Conservation (phyloP, 2,329 filamentous ascomycete species). For the Penicillium paneum region DNA sequence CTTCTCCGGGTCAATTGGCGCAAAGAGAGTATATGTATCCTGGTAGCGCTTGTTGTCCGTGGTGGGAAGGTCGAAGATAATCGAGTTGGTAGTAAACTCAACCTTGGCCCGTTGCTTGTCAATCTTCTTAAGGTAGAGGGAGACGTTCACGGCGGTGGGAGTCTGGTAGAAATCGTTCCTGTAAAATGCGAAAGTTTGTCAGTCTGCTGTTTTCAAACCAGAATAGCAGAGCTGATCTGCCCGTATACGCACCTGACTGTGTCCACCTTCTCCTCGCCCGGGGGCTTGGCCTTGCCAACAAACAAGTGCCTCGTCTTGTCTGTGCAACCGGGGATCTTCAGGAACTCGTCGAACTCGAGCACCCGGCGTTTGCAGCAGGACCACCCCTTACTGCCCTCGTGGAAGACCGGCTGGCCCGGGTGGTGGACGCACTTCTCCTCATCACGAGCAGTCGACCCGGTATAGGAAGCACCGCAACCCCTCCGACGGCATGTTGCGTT, state of each 20-base stretch:
- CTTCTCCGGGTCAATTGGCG: slow-evolving; percentile 68
- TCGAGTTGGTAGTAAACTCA: slow-evolving; percentile 59
- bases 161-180: slow-evolving; percentile 96
- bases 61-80: slow-evolving; percentile 81
- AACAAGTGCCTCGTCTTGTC: slow-evolving; percentile 82
- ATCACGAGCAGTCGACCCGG: slow-evolving; percentile 57
- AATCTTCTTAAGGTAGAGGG: slow-evolving; percentile 96
- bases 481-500: slow-evolving; percentile 74
- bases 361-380: slow-evolving; percentile 94
- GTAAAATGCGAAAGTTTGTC: slow-evolving; percentile 3
- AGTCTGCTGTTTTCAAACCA: background rate
- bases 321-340: slow-evolving; percentile 89
- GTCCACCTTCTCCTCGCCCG: slow-evolving; percentile 71
- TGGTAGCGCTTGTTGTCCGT: slow-evolving; percentile 80
- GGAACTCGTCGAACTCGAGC: slow-evolving; percentile 95
- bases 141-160: slow-evolving; percentile 75
- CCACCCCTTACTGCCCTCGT: slow-evolving; percentile 97
- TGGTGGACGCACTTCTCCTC: slow-evolving; percentile 82
- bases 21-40: slow-evolving; percentile 71
- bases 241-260: slow-evolving; percentile 63
- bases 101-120: slow-evolving; percentile 75
- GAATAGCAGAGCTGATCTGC: background rate
- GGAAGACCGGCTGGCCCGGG: slow-evolving; percentile 87
- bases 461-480: slow-evolving; percentile 66
- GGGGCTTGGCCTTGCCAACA: slow-evolving; percentile 66